phyloP scores from a whole-genome alignment of 1,284 basidiomycete species.

The Tilletiopsis washingtonensis region DNA sequence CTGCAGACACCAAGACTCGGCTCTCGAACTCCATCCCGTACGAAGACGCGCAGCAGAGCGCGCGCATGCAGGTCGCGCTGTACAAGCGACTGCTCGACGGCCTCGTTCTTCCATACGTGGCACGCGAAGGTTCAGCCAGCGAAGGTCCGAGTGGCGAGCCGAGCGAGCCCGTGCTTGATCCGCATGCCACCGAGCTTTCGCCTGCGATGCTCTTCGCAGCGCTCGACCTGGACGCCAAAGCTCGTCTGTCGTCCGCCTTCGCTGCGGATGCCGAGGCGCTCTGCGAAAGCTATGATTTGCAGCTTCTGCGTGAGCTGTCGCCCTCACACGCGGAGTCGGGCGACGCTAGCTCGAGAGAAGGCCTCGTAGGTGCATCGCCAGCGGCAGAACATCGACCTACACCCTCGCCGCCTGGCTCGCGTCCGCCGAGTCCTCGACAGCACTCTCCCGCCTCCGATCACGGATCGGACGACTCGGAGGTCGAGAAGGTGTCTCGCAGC shows the following conservation, averaged over 20 bases:
- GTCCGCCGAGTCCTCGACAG: too few relatives aligned
- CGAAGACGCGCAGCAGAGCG: slow-evolving; percentile 21
- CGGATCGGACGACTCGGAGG: too few relatives aligned
- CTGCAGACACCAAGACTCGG: slow-evolving; percentile 40
- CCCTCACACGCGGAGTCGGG: too few relatives aligned
- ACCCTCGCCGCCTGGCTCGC: too few relatives aligned
- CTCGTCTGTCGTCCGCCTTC: slow-evolving; percentile 15
- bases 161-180: slow-evolving; percentile 9
- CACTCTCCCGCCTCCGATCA: too few relatives aligned
- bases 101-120: not conserved
- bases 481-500: too few relatives aligned
- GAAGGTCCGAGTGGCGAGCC: not conserved
- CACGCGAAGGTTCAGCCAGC: not conserved
- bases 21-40: slow-evolving; percentile 18
- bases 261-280: slow-evolving; percentile 15
- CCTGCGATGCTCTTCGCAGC: slow-evolving; percentile 6
- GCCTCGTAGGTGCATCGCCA: too few relatives aligned
- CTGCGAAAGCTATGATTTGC: slow-evolving; percentile 15
- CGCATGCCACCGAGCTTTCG: slow-evolving; percentile 16
- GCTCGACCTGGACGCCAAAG: slow-evolving; percentile 13
- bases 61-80: slow-evolving; percentile 39
- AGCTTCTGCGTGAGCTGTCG: too few relatives aligned
- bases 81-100: slow-evolving; percentile 27
- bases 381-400: too few relatives aligned
- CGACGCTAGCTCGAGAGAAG: too few relatives aligned